Base-by-base conservation (phyloP, 345 rosid species). In the Acer campestre region DNA sequence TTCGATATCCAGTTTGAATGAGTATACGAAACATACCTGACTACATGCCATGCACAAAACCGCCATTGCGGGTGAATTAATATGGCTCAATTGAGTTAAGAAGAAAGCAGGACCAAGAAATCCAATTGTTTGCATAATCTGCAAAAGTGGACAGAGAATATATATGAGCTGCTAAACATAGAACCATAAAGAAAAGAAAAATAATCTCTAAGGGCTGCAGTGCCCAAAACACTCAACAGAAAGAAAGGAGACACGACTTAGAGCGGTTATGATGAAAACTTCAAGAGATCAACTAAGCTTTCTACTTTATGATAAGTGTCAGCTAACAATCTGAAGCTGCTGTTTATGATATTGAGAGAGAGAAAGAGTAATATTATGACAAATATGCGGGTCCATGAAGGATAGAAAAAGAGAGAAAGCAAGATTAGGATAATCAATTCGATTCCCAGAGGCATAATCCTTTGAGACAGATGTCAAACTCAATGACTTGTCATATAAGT, bases 81-180 rank as follows among this genome's bases (percentile, higher is more conserved):
- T 75, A 80, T 95, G 97, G 90, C 94, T 93, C 87, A 95, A 81
- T 85, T 93, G 99, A 75, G 97, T 95, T 73, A 95, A 85, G 77
- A 93, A 95, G 89, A 95, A 95, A 61, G 98, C 98, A 75, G 96
- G 98, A 77, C 98, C 99, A 48, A 95, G 92, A 87, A 95, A 95
- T 80, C 99, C 99, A 79, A 93, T 84, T 70, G 97, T 74, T 90
- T 95, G 98, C 98, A 95, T 95, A 70, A 95, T 89, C 99, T 95
- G 93, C 75, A 35, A 66, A 14, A 68, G 2, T 69, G 35, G 62
- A 44, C 20, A 64, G 71, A 56, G 44, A 44, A 75, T 40, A 31
- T n/a, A 25, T 14, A 25, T 75, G 48, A 75, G 68, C 38, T 53
- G 46, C 53, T 29, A 62, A 11, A 31, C 46, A 38, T 16, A 35